Conservation (phyloP, 495 filamentous ascomycete species). For the Penicillium ochrochloron region DNA sequence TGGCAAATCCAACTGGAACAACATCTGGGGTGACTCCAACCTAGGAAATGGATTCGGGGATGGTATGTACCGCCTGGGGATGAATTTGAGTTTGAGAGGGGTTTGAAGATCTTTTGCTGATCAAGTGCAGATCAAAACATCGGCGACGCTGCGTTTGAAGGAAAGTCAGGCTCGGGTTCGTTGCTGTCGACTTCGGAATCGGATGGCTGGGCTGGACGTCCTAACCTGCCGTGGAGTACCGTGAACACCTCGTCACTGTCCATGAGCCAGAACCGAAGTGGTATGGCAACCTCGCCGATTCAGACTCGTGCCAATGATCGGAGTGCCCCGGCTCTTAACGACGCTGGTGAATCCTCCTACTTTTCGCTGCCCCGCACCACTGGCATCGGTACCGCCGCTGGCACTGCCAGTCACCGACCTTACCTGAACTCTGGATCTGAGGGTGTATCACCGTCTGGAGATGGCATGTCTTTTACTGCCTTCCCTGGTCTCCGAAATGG, state of each 20-base stretch:
- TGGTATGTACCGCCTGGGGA: slow-evolving; percentile 26
- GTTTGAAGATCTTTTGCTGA: slow-evolving; percentile 17
- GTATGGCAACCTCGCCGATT: slow-evolving; percentile 54
- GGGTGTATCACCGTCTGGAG: slow-evolving; percentile 41
- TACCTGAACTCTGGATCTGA: slow-evolving; percentile 43
- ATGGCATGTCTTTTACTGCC: slow-evolving; percentile 39
- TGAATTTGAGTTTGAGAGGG: background rate
- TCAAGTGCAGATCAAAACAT: slow-evolving; percentile 36
- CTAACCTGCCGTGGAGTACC: slow-evolving; percentile 59
- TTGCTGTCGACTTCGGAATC: slow-evolving; percentile 67
- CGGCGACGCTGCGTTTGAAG: slow-evolving; percentile 43
- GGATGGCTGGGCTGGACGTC: slow-evolving; percentile 56
- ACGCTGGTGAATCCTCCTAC: slow-evolving; percentile 48
- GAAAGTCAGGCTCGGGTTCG: slow-evolving; percentile 67
- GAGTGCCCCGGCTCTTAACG: slow-evolving; percentile 41
- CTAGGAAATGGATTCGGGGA: slow-evolving; percentile 56
- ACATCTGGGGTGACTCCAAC: slow-evolving; percentile 64
- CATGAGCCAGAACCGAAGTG: slow-evolving; percentile 44
- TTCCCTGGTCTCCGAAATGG: slow-evolving; percentile 38
- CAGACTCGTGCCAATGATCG: slow-evolving; percentile 51
- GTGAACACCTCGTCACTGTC: slow-evolving; percentile 54
- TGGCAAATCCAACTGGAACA: slow-evolving; percentile 57
- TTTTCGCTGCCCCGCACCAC: slow-evolving; percentile 44
- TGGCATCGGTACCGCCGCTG: slow-evolving; percentile 31
- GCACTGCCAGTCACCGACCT: slow-evolving; percentile 33